These are phyloP conservation scores for Besnoitia besnoiti DNA, from an alignment of 169 alveolate genomes.

Conservation along the genomic window DNA sequence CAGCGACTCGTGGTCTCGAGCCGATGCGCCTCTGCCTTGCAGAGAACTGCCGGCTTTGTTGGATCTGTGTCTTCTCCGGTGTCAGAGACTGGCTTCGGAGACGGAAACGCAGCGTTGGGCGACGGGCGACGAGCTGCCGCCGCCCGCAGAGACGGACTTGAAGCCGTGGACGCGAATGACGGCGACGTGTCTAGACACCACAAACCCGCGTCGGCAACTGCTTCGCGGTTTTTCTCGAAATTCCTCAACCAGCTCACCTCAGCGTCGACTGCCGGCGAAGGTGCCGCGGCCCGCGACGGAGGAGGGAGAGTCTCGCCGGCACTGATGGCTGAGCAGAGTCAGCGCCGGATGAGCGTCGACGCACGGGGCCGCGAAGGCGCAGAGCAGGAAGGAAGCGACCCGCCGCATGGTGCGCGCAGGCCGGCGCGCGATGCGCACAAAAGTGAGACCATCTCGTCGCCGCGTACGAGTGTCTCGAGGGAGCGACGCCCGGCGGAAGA, in stretches of 20 bases:
- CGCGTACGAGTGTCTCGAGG: too few species aligned
- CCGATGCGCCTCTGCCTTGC: too few species aligned
- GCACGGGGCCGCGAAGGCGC: not conserved
- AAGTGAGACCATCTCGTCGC: too few species aligned
- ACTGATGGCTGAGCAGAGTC: not conserved
- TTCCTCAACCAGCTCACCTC: not conserved
- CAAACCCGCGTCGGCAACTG: conserved; percentile 10
- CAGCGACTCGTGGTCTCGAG: too few species aligned
- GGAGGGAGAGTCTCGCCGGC: not conserved
- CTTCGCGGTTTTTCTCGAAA: conserved; percentile 10
- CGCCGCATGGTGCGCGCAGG: too few species aligned
- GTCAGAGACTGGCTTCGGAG: too few species aligned
- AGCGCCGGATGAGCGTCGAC: not conserved
- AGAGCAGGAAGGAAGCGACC: not conserved
- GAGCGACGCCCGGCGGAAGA: too few species aligned
- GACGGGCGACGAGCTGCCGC: too few species aligned
- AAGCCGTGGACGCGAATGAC: not conserved
- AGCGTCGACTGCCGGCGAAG: not conserved
- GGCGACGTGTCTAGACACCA: not conserved
- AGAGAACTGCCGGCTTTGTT: too few species aligned
- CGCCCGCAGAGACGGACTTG: not conserved
- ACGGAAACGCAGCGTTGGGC: too few species aligned
- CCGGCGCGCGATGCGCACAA: too few species aligned
- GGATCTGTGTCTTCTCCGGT: too few species aligned
- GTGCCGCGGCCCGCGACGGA: not conserved